Conservation (phyloP, 179 eudicot species). For the Beta macrorhiza region DNA sequence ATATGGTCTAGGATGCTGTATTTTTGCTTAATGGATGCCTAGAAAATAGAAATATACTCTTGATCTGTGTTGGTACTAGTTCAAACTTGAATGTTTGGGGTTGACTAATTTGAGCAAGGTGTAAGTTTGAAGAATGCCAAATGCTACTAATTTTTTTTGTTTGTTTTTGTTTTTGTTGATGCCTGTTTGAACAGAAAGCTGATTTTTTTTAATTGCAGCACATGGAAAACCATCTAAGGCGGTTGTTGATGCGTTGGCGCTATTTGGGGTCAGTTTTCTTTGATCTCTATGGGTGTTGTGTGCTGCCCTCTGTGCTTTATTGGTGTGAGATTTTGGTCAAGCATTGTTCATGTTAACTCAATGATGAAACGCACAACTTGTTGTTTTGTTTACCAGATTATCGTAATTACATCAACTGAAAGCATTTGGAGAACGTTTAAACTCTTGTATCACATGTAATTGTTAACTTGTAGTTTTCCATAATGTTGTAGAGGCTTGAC, state of each 20-base stretch:
- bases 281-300: not conserved
- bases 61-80: not conserved
- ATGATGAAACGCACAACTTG: not conserved
- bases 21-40: not conserved
- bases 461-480: not conserved
- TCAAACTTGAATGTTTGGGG: not conserved
- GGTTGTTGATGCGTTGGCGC: slow-evolving; percentile 80
- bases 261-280: slow-evolving; percentile 81
- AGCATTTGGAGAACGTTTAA: not conserved
- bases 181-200: slow-evolving; percentile 14
- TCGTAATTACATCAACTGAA: not conserved
- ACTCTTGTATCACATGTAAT: not conserved
- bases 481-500: not conserved
- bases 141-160: not conserved
- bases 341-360: not conserved
- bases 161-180: not conserved
- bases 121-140: slow-evolving; percentile 4
- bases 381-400: not conserved
- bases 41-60: not conserved
- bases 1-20: not conserved
- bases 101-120: too few species aligned
- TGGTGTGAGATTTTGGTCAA: not conserved
- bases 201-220: slow-evolving; percentile 49
- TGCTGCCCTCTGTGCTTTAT: not conserved
- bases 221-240: slow-evolving; percentile 85